phyloP scores from a whole-genome alignment of 192 early-diverging fungal species.

The Chytriomyces sp. region DNA sequence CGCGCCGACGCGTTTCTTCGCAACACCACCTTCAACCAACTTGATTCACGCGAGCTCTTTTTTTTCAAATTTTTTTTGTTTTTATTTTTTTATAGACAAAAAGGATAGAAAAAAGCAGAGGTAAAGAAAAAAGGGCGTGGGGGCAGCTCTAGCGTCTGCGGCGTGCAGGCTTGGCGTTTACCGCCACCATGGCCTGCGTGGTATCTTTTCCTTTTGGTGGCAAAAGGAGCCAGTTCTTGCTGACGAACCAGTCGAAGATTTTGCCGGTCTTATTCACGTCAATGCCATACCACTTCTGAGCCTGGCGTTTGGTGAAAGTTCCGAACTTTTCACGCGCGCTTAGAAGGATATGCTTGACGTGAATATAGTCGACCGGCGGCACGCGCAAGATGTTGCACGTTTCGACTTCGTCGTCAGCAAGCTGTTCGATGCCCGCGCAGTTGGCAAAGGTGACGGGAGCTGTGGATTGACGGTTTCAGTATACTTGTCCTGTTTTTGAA shows the following conservation, averaged over 20 bases:
- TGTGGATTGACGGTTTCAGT: too few species aligned
- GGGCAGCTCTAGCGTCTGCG: too few species aligned
- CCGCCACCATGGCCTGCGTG: too few species aligned
- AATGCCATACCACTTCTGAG: slow-evolving; percentile 85
- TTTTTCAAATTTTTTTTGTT: neutral
- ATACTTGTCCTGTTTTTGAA: too few species aligned
- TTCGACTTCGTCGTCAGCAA: slow-evolving; percentile 69
- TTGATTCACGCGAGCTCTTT: too few species aligned
- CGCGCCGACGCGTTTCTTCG: neutral
- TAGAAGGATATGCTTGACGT: slow-evolving; percentile 82
- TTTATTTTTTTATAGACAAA: too few species aligned
- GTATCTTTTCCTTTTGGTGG: neutral
- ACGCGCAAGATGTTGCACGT: slow-evolving; percentile 83
- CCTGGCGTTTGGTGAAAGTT: slow-evolving; percentile 87
- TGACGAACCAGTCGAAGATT: slow-evolving; percentile 87
- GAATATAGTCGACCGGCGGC: slow-evolving; percentile 80
- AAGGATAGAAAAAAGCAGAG: too few species aligned
- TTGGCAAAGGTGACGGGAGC: too few species aligned
- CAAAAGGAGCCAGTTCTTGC: slow-evolving; percentile 78
- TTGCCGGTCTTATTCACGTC: slow-evolving; percentile 89
- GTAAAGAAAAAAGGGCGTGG: too few species aligned
- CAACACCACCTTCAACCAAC: neutral
- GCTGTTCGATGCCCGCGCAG: slow-evolving; percentile 47
- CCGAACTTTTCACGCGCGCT: slow-evolving; percentile 58
- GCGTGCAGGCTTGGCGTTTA: too few species aligned